Evolutionary conservation across 352 stramenopile species (phyloP).

Genomic region (Globisporangium middletonii): DNA sequence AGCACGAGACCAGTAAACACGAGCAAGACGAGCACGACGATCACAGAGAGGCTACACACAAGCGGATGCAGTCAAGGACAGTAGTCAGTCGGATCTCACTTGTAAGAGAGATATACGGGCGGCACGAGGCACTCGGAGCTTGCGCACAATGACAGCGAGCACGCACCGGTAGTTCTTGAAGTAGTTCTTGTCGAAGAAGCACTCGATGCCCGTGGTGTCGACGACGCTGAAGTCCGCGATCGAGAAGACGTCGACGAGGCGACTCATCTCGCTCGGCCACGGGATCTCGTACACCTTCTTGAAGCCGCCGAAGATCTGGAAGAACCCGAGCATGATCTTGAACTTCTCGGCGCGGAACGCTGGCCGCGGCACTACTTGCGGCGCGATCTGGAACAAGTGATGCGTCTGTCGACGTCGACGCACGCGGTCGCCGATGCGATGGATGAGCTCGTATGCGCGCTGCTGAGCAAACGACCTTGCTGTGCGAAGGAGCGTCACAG

Average conservation of each 20-base stretch:
- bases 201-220: constrained; percentile 59
- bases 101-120: too few species aligned
- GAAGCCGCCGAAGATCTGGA: constrained; percentile 69
- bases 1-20: constrained; percentile 28
- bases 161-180: constrained; percentile 50
- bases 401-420: background rate
- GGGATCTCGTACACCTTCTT: constrained; percentile 72
- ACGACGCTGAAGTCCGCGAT: constrained; percentile 67
- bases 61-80: too few species aligned
- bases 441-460: constrained; percentile 12
- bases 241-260: constrained; percentile 61
- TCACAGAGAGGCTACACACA: constrained; percentile 25
- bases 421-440: constrained; percentile 4
- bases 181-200: constrained; percentile 56
- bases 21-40: constrained; percentile 37
- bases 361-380: constrained; percentile 13
- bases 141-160: background rate
- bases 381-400: constrained; percentile 39
- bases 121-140: background rate
- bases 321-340: constrained; percentile 75
- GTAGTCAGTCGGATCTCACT: too few species aligned
- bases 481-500: constrained; percentile 18
- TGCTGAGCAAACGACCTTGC: constrained; percentile 22
- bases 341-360: constrained; percentile 59
- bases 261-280: constrained; percentile 52